A percentile compares a stretch with the other conserved stretches of the same genome.
These are phyloP conservation scores for Cucumis cinereus DNA, from an alignment of 306 rosid species.

Conservation along the genomic window DNA sequence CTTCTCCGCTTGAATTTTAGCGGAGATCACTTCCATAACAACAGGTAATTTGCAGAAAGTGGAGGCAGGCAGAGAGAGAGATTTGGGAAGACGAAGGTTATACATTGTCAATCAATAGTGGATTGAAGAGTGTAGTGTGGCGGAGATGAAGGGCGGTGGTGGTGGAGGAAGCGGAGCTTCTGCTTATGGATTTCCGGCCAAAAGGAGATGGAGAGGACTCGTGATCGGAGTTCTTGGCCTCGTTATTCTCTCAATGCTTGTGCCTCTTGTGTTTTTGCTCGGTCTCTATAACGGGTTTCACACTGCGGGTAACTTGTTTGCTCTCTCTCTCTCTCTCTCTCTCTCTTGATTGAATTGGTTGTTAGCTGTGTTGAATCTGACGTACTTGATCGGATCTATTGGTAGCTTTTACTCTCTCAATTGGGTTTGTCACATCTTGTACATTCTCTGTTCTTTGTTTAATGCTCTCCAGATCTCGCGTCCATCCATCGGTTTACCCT, in stretches of 20 bases:
- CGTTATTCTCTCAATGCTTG: constrained; percentile 90
- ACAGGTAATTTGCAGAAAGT: not conserved
- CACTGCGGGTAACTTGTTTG: constrained; percentile 39
- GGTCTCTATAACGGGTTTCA: constrained; percentile 91
- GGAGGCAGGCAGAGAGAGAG: not conserved
- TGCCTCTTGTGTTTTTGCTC: constrained; percentile 84
- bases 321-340: not conserved
- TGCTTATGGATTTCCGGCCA: constrained; percentile 39
- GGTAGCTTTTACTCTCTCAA: not conserved
- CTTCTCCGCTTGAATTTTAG: not conserved
- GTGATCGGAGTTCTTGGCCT: constrained; percentile 82
- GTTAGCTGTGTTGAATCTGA: not conserved
- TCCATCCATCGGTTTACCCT: not conserved
- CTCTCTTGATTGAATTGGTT: not conserved
- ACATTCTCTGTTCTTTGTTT: not conserved
- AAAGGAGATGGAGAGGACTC: constrained; percentile 80
- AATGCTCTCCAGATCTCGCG: not conserved
- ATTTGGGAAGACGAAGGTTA: not conserved
- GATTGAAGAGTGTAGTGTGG: not conserved
- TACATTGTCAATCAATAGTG: not conserved
- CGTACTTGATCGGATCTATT: constrained; percentile 38
- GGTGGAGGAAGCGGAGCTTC: constrained; percentile 39
- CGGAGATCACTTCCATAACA: not conserved
- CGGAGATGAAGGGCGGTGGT: constrained; percentile 11
- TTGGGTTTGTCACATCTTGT: not conserved